A percentile compares a stretch with the other conserved stretches of the same genome.
phyloP scores from a whole-genome alignment of 768 basidiomycete species.

The Fibroporia radiculosa region DNA sequence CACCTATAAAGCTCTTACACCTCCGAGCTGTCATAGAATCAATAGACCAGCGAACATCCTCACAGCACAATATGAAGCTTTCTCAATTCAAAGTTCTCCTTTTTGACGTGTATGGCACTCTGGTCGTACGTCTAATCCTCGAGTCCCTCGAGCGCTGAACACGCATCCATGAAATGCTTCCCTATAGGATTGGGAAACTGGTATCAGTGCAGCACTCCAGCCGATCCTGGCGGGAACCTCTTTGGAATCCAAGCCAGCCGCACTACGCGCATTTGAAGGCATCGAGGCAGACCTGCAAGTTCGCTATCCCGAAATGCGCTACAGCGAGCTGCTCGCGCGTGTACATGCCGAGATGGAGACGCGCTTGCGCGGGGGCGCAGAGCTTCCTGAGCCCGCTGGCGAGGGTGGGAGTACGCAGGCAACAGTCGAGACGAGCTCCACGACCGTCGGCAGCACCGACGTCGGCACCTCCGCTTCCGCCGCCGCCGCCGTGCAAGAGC shows the following conservation, averaged over 20 bases:
- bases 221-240: conserved; percentile 35
- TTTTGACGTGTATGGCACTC: conserved; percentile 75
- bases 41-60: too few species aligned
- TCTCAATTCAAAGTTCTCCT: conserved; percentile 40
- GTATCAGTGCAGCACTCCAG: conserved; percentile 46
- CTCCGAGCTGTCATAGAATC: too few species aligned
- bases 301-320: conserved; percentile 50
- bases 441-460: conserved; percentile 1
- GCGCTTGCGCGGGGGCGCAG: conserved; percentile 22
- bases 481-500: neutral
- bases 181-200: conserved; percentile 69
- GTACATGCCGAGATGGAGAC: conserved; percentile 26
- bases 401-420: neutral
- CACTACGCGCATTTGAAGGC: conserved; percentile 40
- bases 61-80: conserved; percentile 7
- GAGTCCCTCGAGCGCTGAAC: too few species aligned
- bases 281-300: conserved; percentile 52
- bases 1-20: too few species aligned
- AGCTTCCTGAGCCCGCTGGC: conserved; percentile 23
- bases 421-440: neutral
- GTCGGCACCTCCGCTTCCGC: conserved; percentile 13
- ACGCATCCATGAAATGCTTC: conserved; percentile 2
- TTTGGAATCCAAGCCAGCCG: conserved; percentile 45
- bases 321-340: conserved; percentile 49
- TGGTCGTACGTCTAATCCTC: conserved; percentile 36